phyloP scores from a whole-genome alignment of 257 asterid genomes.

The Vinca minor region DNA sequence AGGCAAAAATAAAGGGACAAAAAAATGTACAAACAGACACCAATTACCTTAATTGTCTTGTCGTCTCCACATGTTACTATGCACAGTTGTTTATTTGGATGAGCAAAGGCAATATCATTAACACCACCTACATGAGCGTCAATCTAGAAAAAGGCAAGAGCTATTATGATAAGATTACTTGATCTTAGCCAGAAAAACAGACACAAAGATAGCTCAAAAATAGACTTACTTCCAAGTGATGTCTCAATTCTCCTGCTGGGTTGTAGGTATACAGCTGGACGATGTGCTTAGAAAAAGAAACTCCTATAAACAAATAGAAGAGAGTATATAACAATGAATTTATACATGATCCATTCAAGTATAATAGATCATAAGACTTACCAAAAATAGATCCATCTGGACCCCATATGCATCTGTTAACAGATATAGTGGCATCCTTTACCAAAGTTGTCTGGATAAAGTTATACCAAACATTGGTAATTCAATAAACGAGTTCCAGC shows the following conservation, averaged over 20 bases:
- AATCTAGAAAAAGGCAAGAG: slow-evolving; percentile 40
- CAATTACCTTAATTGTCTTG: slow-evolving; percentile 69
- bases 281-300: slow-evolving; percentile 89
- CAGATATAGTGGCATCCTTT: slow-evolving; percentile 80
- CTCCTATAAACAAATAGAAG: slow-evolving; percentile 42
- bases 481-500: background rate
- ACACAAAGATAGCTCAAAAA: slow-evolving; percentile 2
- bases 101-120: slow-evolving; percentile 86
- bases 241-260: slow-evolving; percentile 76
- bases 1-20: no score
- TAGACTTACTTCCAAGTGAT: slow-evolving; percentile 64
- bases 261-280: slow-evolving; percentile 80
- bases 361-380: slow-evolving; percentile 16
- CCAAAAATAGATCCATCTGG: slow-evolving; percentile 97
- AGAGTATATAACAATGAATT: slow-evolving; percentile 1
- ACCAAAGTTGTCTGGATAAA: slow-evolving; percentile 71
- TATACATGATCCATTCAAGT: background rate
- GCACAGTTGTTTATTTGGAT: slow-evolving; percentile 89
- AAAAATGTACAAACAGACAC: background rate
- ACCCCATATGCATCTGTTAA: slow-evolving; percentile 90
- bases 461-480: slow-evolving; percentile 7
- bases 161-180: slow-evolving; percentile 9
- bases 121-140: slow-evolving; percentile 93
- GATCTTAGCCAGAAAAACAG: slow-evolving; percentile 5
- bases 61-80: slow-evolving; percentile 91